Evolutionary conservation across 2,329 filamentous ascomycete species (phyloP).

Genomic region (Diaporthe capsici): DNA sequence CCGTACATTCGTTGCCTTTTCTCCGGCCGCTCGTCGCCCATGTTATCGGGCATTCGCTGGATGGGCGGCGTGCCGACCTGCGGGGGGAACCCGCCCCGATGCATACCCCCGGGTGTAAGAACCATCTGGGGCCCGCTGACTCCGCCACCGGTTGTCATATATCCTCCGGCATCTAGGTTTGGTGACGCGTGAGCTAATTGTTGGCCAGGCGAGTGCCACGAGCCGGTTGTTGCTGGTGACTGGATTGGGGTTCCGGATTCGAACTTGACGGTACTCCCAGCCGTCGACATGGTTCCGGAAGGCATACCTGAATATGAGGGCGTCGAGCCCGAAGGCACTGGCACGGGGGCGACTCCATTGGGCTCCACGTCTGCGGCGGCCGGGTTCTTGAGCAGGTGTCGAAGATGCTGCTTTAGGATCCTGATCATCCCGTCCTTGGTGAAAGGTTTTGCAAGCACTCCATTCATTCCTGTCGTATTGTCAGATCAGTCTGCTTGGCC

Average conservation of each 20-base stretch:
- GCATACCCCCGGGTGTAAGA: constrained; percentile 54
- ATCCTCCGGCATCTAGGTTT: constrained; percentile 54
- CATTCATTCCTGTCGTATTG: constrained; percentile 84
- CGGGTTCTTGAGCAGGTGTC: constrained; percentile 82
- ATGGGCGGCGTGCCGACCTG: constrained; percentile 48
- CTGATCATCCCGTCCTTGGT: constrained; percentile 88
- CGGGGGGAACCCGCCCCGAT: constrained; percentile 53
- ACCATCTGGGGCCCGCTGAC: constrained; percentile 57
- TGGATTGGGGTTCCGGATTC: constrained; percentile 67
- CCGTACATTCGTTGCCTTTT: constrained; percentile 68
- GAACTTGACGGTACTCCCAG: constrained; percentile 61
- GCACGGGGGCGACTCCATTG: constrained; percentile 47
- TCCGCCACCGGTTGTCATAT: constrained; percentile 59
- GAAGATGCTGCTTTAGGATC: constrained; percentile 89
- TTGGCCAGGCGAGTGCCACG: constrained; percentile 67
- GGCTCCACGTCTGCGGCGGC: constrained; percentile 55
- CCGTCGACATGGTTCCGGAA: constrained; percentile 50
- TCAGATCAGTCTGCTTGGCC: background rate
- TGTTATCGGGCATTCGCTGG: constrained; percentile 51
- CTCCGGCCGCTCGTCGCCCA: constrained; percentile 60
- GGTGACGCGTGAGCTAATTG: constrained; percentile 64
- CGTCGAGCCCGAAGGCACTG: constrained; percentile 42
- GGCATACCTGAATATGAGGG: constrained; percentile 50
- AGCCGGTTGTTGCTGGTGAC: constrained; percentile 63
- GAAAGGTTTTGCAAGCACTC: constrained; percentile 96